A percentile compares a stretch with the other conserved stretches of the same genome.
These are phyloP conservation scores for Saccharum spontaneum DNA, from an alignment of 176 grass and related monocot species.

Conservation along the genomic window DNA sequence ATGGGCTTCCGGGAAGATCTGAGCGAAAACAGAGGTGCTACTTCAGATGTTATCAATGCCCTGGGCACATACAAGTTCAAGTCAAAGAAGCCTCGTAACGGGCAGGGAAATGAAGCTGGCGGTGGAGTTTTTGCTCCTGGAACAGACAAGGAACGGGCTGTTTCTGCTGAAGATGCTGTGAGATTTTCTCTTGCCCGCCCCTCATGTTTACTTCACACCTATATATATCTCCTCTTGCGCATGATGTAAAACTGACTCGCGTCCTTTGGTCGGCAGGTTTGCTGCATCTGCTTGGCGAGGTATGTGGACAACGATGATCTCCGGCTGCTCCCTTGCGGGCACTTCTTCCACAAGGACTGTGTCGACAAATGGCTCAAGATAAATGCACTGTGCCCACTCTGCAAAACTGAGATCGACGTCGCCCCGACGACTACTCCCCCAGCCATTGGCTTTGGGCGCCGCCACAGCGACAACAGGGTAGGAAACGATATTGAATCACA, in stretches of 20 bases:
- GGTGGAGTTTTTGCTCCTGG: constrained; percentile 72
- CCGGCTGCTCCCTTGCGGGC: constrained; percentile 69
- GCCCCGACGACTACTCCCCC: constrained; percentile 18
- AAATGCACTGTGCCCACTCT: constrained; percentile 87
- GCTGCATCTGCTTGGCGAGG: constrained; percentile 87
- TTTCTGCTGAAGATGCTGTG: constrained; percentile 84
- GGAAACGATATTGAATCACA: constrained; percentile 50
- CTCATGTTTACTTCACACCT: constrained; percentile 7
- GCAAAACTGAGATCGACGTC: constrained; percentile 71
- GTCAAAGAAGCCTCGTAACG: constrained; percentile 46
- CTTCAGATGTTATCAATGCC: constrained; percentile 64
- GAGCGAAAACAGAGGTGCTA: constrained; percentile 70
- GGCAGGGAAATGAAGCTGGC: constrained; percentile 43
- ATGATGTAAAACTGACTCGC: neutral
- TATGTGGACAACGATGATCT: constrained; percentile 84
- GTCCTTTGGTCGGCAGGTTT: constrained; percentile 51
- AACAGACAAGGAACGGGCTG: constrained; percentile 61
- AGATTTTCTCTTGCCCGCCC: constrained; percentile 17
- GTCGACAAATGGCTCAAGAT: constrained; percentile 98
- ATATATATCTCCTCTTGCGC: neutral
- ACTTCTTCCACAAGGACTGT: constrained; percentile 91
- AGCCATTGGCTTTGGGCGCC: constrained; percentile 56
- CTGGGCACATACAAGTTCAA: constrained; percentile 82
- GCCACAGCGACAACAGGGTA: constrained; percentile 52
- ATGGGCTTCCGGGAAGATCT: constrained; percentile 76